These are phyloP conservation scores for Fusarium proliferatum DNA, from an alignment of 2,329 filamentous ascomycete genomes.

Conservation along the genomic window DNA sequence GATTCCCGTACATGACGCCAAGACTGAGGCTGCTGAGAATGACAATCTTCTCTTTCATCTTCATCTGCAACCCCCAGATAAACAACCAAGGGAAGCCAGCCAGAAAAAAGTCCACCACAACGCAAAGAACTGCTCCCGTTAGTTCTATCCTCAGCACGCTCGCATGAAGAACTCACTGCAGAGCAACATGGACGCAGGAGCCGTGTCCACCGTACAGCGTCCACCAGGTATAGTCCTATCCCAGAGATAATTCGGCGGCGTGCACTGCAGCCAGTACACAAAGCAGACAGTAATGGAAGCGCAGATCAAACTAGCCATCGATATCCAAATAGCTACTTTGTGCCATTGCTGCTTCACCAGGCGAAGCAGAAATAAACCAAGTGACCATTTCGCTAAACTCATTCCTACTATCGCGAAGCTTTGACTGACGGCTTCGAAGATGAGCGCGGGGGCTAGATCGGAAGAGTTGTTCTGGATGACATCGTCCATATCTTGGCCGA, in stretches of 20 bases:
- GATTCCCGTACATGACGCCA: conserved; percentile 51
- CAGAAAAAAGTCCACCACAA: conserved; percentile 54
- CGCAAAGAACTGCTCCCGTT: conserved; percentile 29
- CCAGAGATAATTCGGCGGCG: conserved; percentile 36
- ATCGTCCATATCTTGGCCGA: conserved; percentile 47
- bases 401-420: conserved; percentile 54
- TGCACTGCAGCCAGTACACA: conserved; percentile 33
- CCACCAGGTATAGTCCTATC: conserved; percentile 30
- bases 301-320: conserved; percentile 39
- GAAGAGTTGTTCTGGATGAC: conserved; percentile 34
- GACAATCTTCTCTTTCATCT: conserved; percentile 57
- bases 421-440: conserved; percentile 50
- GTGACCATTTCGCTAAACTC: conserved; percentile 52
- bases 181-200: conserved; percentile 36
- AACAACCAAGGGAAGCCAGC: conserved; percentile 57
- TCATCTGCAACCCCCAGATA: conserved; percentile 58
- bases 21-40: conserved; percentile 56
- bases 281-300: conserved; percentile 32
- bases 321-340: conserved; percentile 50
- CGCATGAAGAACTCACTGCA: conserved; percentile 19
- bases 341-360: conserved; percentile 51
- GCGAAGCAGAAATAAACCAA: conserved; percentile 54
- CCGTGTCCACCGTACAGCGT: conserved; percentile 31
- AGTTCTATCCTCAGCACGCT: background rate
- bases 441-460: conserved; percentile 41